A percentile compares a stretch with the other conserved stretches of the same genome.
Evolutionary conservation across 495 filamentous ascomycete genomes (phyloP).

Genomic region (Patellaria atrata): DNA sequence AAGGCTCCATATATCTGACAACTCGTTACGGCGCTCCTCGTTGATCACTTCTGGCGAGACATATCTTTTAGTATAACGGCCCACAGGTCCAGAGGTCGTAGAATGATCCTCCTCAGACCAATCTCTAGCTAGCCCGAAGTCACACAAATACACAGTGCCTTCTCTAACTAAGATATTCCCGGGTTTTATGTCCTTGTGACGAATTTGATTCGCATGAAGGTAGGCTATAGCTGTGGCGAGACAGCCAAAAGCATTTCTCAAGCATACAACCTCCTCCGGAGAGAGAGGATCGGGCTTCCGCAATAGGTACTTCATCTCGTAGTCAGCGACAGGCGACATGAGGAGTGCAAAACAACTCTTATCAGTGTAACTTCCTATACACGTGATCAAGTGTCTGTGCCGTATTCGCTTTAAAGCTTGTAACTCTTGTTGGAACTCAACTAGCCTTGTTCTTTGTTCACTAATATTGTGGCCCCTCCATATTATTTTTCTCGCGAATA

Average conservation of each 20-base stretch:
- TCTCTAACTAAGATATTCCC: constrained; percentile 32
- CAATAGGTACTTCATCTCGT: constrained; percentile 8
- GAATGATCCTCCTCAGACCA: constrained; percentile 18
- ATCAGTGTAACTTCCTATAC: constrained; percentile 16
- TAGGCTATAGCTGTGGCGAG: constrained; percentile 28
- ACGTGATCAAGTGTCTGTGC: constrained; percentile 12
- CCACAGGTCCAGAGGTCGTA: constrained; percentile 24
- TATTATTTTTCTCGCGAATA: constrained; percentile 12
- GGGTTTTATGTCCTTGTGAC: constrained; percentile 36
- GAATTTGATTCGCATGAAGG: constrained; percentile 27
- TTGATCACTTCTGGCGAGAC: constrained; percentile 33
- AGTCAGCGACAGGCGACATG: constrained; percentile 11
- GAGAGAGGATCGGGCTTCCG: constrained; percentile 3
- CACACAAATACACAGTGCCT: constrained; percentile 25
- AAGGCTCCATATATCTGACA: constrained; percentile 35
- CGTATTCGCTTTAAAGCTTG: constrained; percentile 9
- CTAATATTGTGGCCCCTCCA: constrained; percentile 2
- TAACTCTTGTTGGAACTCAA: constrained; percentile 11
- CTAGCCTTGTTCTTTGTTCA: constrained; percentile 2
- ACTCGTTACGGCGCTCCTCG: constrained; percentile 26
- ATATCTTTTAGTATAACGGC: constrained; percentile 29
- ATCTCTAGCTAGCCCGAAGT: constrained; percentile 33
- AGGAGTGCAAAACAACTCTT: constrained; percentile 11
- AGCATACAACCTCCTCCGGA: not conserved
- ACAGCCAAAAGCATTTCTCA: constrained; percentile 19